Evolutionary conservation across 2,329 filamentous ascomycete genomes (phyloP).

Genomic region (Emergomyces pasteurianus): DNA sequence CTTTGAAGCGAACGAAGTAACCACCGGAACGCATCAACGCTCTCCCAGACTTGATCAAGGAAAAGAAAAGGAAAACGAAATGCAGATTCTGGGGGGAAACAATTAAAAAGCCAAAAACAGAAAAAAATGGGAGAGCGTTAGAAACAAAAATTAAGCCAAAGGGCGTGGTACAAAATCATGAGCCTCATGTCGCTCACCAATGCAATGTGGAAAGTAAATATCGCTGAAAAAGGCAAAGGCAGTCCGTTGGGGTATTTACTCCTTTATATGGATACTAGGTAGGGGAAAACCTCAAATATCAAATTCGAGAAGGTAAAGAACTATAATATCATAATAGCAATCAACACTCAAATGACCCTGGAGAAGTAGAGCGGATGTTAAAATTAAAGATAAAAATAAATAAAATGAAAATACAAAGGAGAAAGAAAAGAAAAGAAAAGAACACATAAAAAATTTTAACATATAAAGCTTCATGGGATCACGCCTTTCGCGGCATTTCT

Average conservation of each 20-base stretch:
- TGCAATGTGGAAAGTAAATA: not conserved
- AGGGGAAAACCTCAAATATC: not conserved
- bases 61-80: not conserved
- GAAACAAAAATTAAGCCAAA: not conserved
- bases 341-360: not conserved
- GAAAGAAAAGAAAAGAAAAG: not conserved
- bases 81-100: not conserved
- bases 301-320: not conserved
- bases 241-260: not conserved
- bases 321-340: not conserved
- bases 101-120: not conserved
- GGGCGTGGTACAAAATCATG: not conserved
- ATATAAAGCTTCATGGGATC: not conserved
- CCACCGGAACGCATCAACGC: not conserved
- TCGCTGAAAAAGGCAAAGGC: not conserved
- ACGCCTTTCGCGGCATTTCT: conserved; percentile 34
- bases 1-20: not conserved
- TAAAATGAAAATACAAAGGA: not conserved
- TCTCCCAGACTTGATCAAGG: not conserved
- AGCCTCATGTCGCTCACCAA: not conserved
- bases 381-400: not conserved
- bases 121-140: not conserved
- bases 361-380: not conserved
- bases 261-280: too few species aligned
- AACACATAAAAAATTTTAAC: not conserved